Base-by-base conservation (phyloP, 1,139 yeast species). In the Taiozyma sp. region DNA sequence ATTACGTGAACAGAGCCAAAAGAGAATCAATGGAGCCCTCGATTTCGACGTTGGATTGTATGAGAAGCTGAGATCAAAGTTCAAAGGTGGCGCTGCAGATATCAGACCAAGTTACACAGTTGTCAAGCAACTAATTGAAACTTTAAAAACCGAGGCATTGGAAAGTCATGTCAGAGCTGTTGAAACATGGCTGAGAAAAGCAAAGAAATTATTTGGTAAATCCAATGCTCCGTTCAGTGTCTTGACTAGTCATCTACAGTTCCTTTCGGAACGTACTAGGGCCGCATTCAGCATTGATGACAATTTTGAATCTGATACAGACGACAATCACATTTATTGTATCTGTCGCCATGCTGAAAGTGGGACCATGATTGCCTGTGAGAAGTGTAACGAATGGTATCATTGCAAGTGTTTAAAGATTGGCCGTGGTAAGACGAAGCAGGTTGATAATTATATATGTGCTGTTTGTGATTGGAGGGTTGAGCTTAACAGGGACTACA, bases 361-460 rank as follows among this genome's bases (percentile, higher is more conserved):
- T 52, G 93, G 91, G 2, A 73, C 79, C 0, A 87, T 89, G 96
- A 79, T 87, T 47, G 89, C 84, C 59, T 90, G 96, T 69, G 95
- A 86, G 56, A 67, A 66, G 30, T 89, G 96, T 66, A 77, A 80
- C 48, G 96, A 88, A 63, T 87, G 95, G 95, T 89, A 81, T 64
- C 96, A 89, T 64, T 78, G 79, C 48, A 73, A 71, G 38, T 90
- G 96, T 68, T 73, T 89, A 43, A 76, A 76, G 52, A 63, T 70
- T 59, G 74, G 66, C 48, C 68, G 64, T 53, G 67, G 63, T 56
- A 61, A 59, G 40, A 49, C 65, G 28, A 66, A 65, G 42, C 61
- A 60, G 44, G 62, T 59, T 54, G 59, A 71, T 4, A 71, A 73
- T 29, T 81, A 82, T 63, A 66, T 75, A 2, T 90, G 97, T 70